These are phyloP conservation scores for Rubia yunnanensis DNA, from an alignment of 257 asterid species.

Conservation along the genomic window DNA sequence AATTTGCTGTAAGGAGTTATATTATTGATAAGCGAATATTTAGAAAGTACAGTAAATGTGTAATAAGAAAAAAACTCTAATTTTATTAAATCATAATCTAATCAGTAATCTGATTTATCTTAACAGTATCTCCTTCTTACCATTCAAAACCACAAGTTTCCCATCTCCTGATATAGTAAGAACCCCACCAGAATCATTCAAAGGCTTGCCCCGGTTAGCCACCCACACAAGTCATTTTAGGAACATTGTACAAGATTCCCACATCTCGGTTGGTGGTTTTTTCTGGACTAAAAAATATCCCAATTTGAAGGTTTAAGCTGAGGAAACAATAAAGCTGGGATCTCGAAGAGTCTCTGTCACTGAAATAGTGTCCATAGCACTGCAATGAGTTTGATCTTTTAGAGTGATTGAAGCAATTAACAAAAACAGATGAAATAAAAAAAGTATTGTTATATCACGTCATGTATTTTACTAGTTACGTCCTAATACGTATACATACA, in stretches of 20 bases:
- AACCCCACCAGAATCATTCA: constrained; percentile 22
- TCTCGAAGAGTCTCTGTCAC: constrained; percentile 10
- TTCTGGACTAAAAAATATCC: constrained; percentile 34
- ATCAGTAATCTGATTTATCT: too few relatives aligned
- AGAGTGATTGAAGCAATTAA: too few relatives aligned
- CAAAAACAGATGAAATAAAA: too few relatives aligned
- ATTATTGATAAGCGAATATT: too few relatives aligned
- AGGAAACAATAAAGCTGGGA: constrained; percentile 25
- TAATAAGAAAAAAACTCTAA: too few relatives aligned
- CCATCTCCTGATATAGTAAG: constrained; percentile 28
- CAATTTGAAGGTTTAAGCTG: constrained; percentile 19
- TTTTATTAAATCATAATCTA: too few relatives aligned
- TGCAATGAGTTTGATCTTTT: background rate
- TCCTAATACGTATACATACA: too few relatives aligned
- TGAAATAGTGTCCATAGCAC: constrained; percentile 18
- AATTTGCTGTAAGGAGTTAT: too few relatives aligned
- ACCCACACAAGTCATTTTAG: constrained; percentile 29
- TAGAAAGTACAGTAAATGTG: too few relatives aligned
- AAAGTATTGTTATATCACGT: too few relatives aligned
- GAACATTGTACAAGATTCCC: constrained; percentile 27
- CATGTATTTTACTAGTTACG: too few relatives aligned
- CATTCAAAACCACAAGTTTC: constrained; percentile 21
- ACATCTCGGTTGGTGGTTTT: constrained; percentile 28
- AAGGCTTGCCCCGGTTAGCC: constrained; percentile 40
- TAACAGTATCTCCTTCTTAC: constrained; percentile 2